Evolutionary conservation across 495 filamentous ascomycete species (phyloP), one percentile per base, ranked within the genome.

Genomic region (Lindgomyces ingoldianus): DNA sequence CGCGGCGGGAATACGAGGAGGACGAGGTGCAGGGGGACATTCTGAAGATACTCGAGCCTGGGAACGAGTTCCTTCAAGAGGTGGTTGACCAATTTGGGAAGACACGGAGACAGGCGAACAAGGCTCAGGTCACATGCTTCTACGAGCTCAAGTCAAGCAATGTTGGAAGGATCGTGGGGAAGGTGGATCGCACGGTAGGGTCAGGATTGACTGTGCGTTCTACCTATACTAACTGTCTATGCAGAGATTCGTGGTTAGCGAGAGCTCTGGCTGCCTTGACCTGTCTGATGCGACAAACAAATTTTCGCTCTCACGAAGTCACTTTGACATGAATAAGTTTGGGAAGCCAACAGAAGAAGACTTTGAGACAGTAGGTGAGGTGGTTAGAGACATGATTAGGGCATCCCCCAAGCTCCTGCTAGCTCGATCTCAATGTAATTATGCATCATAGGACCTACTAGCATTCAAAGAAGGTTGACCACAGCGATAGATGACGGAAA

Each of bases 241-340:
- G 26, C 27, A 66, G 56, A 60, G 63, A 50, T 66, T 66, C 29
- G 47, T 66, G 30, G 63, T 66, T 8, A 66, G 57, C 49, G 57
- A 66, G 63, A 60, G 63, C 56, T 60, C 63, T 64, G 52, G 52
- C 42, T 64, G 61, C 45, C 61, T 64, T 19, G 61, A 57, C 27
- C 44, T 64, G 21, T 64, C 52, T 19, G 22, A 57, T 39, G 25
- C 26, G 47, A 54, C 46, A n/a, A 50, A 44, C 24, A 67, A 67
- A 52, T 62, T 39, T 33, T 62, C 58, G 49, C 64, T 67, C 27
- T 62, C 49, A 25, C 64, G 64, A 21, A 67, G 42, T 2, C 64
- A 67, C 45, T 67, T 67, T 45, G 21, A 67, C 45, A 67, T 67
- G 58, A 67, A 67, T 51, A 62, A 67, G 57, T 67, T 67, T 45